Evolutionary conservation across 257 asterid genomes (phyloP), one percentile per base, ranked within the genome.

Genomic region (Agastache rugosa): DNA sequence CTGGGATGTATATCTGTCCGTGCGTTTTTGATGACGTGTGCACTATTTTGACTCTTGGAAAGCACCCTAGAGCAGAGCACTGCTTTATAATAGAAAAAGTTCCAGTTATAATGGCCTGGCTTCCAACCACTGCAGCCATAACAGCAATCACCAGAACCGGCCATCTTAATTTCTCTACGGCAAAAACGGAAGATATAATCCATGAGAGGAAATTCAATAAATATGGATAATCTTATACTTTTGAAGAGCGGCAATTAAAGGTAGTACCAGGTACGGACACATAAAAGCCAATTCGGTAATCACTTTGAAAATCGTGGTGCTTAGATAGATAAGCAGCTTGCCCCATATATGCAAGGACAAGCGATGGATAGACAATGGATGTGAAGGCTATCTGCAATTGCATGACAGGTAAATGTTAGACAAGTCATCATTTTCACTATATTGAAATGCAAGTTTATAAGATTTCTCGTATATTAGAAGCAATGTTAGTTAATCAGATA

Each of bases 1-100:
- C 97, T 0, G 98, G 97, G 71, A 93, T 93, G 86, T 93, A 93
- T 73, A 93, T 91, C 87, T 91, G 98, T 6, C 98, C 98, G 16
- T 93, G 97, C 41, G 85, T 74, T 74, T 90, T 90, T 0, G 98
- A 93, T 0, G 97, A 93, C 0, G 98, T 93, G 84, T 93, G 95
- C 37, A 93, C 87, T 55, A 91, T 83, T 79, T 84, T 93, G 78
- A 93, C 96, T 71, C 86, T 82, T 0, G 97, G 98, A 71, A 93
- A 93, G 88, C 98, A 93, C 11, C 97, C 97, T 8, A 91, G 82
- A 66, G 96, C 88, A 4, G 97, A 87, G 86, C 98, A 93, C 81
- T 93, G 98, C 77, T 89, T 93, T 67, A 93, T 93, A 74, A 93
- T 93, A 0, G 98, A 93, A 75, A 93, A 93, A 0, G 97, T 91